These are phyloP conservation scores for Eucalyptus polyanthemos DNA, from an alignment of 345 rosid genomes.

Conservation along the genomic window DNA sequence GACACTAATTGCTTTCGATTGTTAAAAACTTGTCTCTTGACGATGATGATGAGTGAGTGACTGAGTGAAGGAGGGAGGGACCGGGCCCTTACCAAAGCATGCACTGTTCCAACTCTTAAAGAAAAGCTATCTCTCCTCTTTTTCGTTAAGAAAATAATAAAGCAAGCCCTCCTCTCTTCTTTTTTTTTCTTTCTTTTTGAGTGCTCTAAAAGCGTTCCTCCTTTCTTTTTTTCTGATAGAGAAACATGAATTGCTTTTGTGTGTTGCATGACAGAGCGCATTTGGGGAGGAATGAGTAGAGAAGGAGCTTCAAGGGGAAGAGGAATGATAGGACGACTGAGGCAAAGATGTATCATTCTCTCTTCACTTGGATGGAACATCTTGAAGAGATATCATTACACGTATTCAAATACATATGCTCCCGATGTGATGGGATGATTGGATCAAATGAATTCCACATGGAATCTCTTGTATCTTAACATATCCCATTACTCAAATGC, in stretches of 20 bases:
- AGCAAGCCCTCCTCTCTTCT: not conserved
- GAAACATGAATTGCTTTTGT: not conserved
- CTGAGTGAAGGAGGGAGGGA: not conserved
- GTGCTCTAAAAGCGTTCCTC: not conserved
- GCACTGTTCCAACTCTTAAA: not conserved
- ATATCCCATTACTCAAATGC: fast-evolving
- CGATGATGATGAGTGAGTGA: not conserved
- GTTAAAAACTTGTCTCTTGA: not conserved
- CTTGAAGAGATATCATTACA: not conserved
- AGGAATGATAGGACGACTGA: not conserved
- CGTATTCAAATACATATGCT: not conserved
- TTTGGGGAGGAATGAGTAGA: not conserved
- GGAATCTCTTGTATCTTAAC: not conserved
- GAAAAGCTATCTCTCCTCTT: not conserved
- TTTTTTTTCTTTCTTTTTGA: not conserved
- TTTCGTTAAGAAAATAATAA: not conserved
- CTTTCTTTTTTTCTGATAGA: not conserved
- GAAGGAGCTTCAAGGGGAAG: not conserved
- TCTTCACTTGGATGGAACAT: not conserved
- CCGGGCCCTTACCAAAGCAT: not conserved
- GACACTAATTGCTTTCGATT: not conserved
- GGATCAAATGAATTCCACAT: not conserved
- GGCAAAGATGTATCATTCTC: not conserved
- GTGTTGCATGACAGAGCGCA: not conserved
- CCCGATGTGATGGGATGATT: not conserved